A percentile compares a stretch with the other conserved stretches of the same genome.
phyloP scores from a whole-genome alignment of 2,329 filamentous ascomycete species.

The Blastomyces gilchristii region DNA sequence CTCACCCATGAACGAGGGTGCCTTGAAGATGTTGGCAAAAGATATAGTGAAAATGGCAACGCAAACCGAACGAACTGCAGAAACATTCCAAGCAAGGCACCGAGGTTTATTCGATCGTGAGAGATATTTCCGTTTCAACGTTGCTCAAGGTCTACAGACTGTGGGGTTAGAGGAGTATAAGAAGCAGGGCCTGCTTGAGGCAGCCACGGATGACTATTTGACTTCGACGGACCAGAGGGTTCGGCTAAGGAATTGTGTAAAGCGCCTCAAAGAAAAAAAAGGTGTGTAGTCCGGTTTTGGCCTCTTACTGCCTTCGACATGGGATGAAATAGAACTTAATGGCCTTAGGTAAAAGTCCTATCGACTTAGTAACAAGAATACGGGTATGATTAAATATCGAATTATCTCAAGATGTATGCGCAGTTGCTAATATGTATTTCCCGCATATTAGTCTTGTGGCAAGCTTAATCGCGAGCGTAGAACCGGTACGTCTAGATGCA shows the following conservation, averaged over 20 bases:
- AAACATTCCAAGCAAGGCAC: slow-evolving; percentile 21
- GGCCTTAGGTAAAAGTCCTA: background rate
- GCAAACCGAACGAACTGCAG: slow-evolving; percentile 24
- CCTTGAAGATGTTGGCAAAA: slow-evolving; percentile 16
- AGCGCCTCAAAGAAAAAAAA: slow-evolving; percentile 19
- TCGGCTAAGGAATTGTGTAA: slow-evolving; percentile 18
- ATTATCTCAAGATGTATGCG: background rate
- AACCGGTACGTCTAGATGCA: background rate
- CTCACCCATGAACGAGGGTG: slow-evolving; percentile 17
- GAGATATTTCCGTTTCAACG: slow-evolving; percentile 29
- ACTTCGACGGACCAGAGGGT: slow-evolving; percentile 13
- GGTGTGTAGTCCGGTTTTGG: slow-evolving; percentile 17
- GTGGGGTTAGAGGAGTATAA: slow-evolving; percentile 21
- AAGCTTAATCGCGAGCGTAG: background rate
- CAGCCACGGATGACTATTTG: slow-evolving; percentile 21
- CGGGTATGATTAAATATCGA: background rate
- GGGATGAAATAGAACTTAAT: background rate
- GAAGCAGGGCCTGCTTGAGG: slow-evolving; percentile 16
- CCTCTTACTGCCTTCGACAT: background rate
- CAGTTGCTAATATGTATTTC: background rate
- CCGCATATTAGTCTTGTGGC: background rate
- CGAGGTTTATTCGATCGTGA: slow-evolving; percentile 19
- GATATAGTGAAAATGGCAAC: slow-evolving; percentile 21
- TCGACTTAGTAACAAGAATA: background rate
- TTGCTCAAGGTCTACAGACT: slow-evolving; percentile 23